Conservation (phyloP, 2,329 filamentous ascomycete genomes). For the Penicillium sp. region DNA sequence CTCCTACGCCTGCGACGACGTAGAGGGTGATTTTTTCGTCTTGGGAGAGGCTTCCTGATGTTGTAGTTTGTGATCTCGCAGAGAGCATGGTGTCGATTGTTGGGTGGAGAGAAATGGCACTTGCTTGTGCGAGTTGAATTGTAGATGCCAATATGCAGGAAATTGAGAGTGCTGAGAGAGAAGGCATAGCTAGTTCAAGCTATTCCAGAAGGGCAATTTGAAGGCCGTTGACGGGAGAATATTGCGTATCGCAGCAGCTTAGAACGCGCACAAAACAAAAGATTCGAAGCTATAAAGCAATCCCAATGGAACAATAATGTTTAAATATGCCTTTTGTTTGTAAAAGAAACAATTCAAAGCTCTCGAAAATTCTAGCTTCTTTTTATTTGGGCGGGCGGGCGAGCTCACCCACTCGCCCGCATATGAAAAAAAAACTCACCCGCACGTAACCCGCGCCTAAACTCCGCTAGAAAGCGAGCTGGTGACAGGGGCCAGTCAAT, state of each 20-base stretch:
- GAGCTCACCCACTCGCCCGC: constrained; percentile 2
- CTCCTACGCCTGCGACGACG: constrained; percentile 1
- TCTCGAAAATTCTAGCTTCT: neutral
- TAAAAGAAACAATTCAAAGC: neutral
- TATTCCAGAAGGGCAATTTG: neutral
- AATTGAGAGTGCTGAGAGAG: neutral
- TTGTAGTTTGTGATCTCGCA: neutral
- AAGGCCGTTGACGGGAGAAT: neutral
- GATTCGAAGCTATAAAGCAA: neutral
- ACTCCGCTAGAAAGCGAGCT: neutral
- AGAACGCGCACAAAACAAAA: neutral
- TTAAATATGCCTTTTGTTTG: neutral
- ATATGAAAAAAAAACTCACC: neutral
- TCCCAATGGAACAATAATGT: neutral
- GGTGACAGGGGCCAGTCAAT: neutral
- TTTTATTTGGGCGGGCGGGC: constrained; percentile 6
- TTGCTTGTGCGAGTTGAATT: neutral
- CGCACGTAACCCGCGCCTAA: neutral
- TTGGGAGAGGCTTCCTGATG: neutral
- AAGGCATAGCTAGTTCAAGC: neutral
- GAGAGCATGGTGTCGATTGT: neutral
- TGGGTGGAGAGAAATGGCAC: neutral
- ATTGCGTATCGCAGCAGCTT: neutral
- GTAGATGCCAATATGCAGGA: neutral
- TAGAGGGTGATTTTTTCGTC: constrained; percentile 8